Evolutionary conservation across 768 basidiomycete species (phyloP), one percentile per base, ranked within the genome.

Genomic region (Crepidotus variabilis): DNA sequence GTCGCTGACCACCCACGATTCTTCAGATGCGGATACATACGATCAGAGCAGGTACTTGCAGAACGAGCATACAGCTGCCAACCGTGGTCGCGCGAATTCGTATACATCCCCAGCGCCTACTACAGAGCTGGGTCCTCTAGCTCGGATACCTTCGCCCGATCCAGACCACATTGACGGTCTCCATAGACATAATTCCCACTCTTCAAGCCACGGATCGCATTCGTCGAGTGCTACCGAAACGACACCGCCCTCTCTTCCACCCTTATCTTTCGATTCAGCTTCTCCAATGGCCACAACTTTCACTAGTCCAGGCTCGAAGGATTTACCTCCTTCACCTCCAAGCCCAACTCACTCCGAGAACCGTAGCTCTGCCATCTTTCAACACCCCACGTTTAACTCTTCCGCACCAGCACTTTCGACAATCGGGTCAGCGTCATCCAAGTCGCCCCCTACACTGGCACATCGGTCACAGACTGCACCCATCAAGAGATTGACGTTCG

Each of bases 141-240:
- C 91, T 28, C 86, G 83, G 54, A 86, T 94, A 57, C 91, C 92
- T 51, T 83, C 87, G 6, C 87, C 90, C 2, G 90, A 94, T 66
- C 89, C 91, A 52, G 89, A 88, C 67, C 87, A 90, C 60, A 93
- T 91, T 61, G 93, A 90, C 62, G 92, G 88, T n/a, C 78, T 94
- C 56, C 88, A 90, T 60, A 79, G 83, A 65, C 86, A 88, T 66
- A 73, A 75, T 35, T 78, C 78, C 10, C 82, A 84, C 63, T 78
- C 81, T n/a, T 78, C 79, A 47, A 68, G 72, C 32, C 76, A 78
- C 57, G 67, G 69, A 5, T 55, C 67, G 10, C 45, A 61, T 14
- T 48, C 61, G 16, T 56, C 60, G 13, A 48, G 56, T 10, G 60
- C 60, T 2, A 66, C 68, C 6, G 69, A 70, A 43, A 61, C 84